Evolutionary conservation across 306 rosid species (phyloP), one percentile per base, ranked within the genome.

Genomic region (Sophora flavescens): DNA sequence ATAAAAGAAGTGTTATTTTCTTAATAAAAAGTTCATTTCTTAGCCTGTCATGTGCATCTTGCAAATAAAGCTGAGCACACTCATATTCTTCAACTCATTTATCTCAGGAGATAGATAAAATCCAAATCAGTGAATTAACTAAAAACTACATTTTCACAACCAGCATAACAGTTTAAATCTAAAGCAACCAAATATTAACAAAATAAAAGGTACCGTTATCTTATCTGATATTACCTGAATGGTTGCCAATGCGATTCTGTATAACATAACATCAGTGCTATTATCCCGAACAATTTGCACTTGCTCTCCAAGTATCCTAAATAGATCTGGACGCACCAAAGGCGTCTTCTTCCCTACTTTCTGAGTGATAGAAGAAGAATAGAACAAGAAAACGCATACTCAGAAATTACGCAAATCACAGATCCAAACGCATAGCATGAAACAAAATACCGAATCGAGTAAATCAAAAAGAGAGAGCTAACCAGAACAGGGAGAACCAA

Each of bases 251-350:
- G 97, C 88, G 79, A 92, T 92, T 84, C 97, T 88, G 91, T 95
- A 92, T 30, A 95, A 85, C 97, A 95, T 92, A 87, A 95, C 80
- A 80, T 95, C 97, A 1, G 99, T 92, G 86, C 97, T 95, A 81
- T 95, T 95, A 54, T 95, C 99, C 47, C 97, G 97, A 81, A 95
- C 99, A 80, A 90, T 92, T 87, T 95, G 97, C 70, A 95, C 90
- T 81, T 95, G 99, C 90, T 95, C 99, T 76, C 96, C 99, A 15
- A 95, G 96, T 83, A 95, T 95, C 86, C 97, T 86, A 91, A 95
- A 95, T 72, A 95, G 85, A 87, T 95, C 99, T n/a, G n/a, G n/a
- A n/a, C n/a, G n/a, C n/a, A n/a, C n/a, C n/a, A n/a, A n/a, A n/a
- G n/a, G n/a, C n/a, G n/a, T n/a, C n/a, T n/a, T n/a, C n/a, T n/a